Base-by-base conservation (phyloP, 768 basidiomycete genomes). In the Cystobasidium ongulense region DNA sequence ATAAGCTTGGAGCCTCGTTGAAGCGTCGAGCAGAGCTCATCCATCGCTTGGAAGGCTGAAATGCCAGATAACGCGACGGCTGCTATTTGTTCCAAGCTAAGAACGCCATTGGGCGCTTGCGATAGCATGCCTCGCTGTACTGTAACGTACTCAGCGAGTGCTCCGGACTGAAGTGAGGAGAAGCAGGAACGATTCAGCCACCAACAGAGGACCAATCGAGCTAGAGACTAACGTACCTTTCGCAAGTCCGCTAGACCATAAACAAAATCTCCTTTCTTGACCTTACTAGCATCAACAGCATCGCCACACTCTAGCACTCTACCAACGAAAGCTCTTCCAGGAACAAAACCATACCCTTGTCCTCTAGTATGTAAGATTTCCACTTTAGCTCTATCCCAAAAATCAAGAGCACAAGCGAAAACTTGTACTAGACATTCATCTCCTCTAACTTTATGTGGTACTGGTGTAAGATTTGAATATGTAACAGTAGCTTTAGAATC, bases 351-450 rank as follows among this genome's bases (percentile, higher is more conserved):
- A 15, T 76, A 76, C 0, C 76, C 75, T 1, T 71, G 75, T 7
- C 68, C 50, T 4, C 74, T 53, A 4, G 74, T 72, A 17, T 76
- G 74, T 3, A 66, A 39, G 17, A 76, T 76, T 54, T 78, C 77
- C 29, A 76, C 72, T 46, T 72, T 65, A 43, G 76, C 78, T 5
- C 71, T 29, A 31, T 79, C 78, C 72, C 66, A 78, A 0, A 63
- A 63, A 36, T 80, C 80, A 43, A 80, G 33, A 13, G 76, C 79
- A 39, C 76, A 75, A 13, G 79, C 77, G 62, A 78, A 73, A 27
- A 78, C 73, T 57, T 78, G 76, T 23, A 80, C 77, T 38, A 80
- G 68, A 21, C 79, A 72, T 64, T 78, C 74, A 18, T 76, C 66
- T 4, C 46, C 31, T 36, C 66, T 17, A 33, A 71, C 53, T 31